Conservation (phyloP, 2,329 filamentous ascomycete genomes). For the Pseudocercospora musae region DNA sequence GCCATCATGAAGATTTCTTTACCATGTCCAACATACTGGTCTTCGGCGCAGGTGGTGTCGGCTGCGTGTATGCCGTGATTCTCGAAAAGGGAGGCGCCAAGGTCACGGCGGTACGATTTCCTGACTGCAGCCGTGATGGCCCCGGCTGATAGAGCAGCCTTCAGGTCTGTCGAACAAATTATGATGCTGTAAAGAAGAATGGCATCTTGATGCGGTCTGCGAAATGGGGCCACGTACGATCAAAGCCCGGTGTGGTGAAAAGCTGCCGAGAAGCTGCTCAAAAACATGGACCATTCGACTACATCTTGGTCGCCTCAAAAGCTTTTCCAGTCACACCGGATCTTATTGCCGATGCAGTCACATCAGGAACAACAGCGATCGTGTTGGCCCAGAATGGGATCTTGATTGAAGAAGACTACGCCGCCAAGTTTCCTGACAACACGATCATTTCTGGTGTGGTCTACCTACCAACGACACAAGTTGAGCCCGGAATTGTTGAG, state of each 20-base stretch:
- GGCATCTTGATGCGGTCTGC: constrained; percentile 43
- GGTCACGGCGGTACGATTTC: constrained; percentile 35
- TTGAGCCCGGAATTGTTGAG: constrained; percentile 47
- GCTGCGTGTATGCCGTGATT: constrained; percentile 42
- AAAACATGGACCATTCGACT: constrained; percentile 42
- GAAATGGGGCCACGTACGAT: constrained; percentile 38
- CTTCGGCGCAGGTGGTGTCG: constrained; percentile 44
- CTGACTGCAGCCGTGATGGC: too few species aligned
- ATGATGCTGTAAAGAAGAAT: constrained; percentile 38
- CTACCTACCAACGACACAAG: constrained; percentile 54
- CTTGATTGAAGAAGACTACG: constrained; percentile 55
- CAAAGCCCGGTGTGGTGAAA: constrained; percentile 35
- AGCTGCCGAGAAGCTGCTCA: constrained; percentile 36
- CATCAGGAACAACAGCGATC: constrained; percentile 47
- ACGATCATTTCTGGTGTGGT: constrained; percentile 56
- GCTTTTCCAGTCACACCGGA: not conserved
- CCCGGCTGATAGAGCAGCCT: not conserved
- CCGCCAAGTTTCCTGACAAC: constrained; percentile 47
- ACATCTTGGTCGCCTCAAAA: constrained; percentile 48
- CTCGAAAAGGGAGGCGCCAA: constrained; percentile 37
- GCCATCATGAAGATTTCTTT: constrained; percentile 5
- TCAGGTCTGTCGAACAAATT: constrained; percentile 43
- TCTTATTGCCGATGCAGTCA: constrained; percentile 32
- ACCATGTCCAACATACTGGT: constrained; percentile 30
- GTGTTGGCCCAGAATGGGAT: constrained; percentile 63